Base-by-base conservation (phyloP, 108 stramenopile genomes). In the Skeletonema tropicum region DNA sequence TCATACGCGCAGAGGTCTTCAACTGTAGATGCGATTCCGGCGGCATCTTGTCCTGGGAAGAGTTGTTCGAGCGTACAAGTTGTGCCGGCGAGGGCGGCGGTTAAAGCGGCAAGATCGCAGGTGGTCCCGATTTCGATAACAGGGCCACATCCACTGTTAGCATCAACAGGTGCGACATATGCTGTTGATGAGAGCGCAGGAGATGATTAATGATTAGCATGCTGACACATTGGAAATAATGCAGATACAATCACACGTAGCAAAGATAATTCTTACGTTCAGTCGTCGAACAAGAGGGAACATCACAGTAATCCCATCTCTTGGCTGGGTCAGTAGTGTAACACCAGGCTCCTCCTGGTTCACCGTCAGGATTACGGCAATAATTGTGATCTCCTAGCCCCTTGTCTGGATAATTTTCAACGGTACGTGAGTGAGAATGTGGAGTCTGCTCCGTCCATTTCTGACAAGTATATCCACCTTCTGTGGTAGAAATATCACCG, bases 1-100 rank as follows among this genome's bases (percentile, higher is more conserved):
- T 76, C 75, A 36, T 76, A 76, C 21, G 68, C 58, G 48, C 75
- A 76, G 19, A 76, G 33, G 15, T 3, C 42, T 3, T 14, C 42
- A n/a, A 45, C 42, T 0, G 42, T n/a, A n/a, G 42, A 3, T 0
- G n/a, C 42, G 10, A 39, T 39, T 10, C 10, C 9, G 2, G 10
- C 38, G 15, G 42, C 42, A 45, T 45, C 42, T 45, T 45, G 15
- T n/a, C 3, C 15, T 15, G 42, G 42, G 15, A 45, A 45, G 15
- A 45, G 42, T 15, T 45, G 11, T 45, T 45, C n/a, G 15, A 45
- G 3, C 15, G 42, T 45, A 15, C 42, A 45, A 5, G 0, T n/a
- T 11, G 42, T 45, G 42, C 42, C 15, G 3, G 3, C 42, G 15
- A 45, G 15, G 1, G 38, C 38, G 38, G 38, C 11, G 11, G 3